phyloP scores from a whole-genome alignment of 163 green algal species.

The Smithsoniella earleae region DNA sequence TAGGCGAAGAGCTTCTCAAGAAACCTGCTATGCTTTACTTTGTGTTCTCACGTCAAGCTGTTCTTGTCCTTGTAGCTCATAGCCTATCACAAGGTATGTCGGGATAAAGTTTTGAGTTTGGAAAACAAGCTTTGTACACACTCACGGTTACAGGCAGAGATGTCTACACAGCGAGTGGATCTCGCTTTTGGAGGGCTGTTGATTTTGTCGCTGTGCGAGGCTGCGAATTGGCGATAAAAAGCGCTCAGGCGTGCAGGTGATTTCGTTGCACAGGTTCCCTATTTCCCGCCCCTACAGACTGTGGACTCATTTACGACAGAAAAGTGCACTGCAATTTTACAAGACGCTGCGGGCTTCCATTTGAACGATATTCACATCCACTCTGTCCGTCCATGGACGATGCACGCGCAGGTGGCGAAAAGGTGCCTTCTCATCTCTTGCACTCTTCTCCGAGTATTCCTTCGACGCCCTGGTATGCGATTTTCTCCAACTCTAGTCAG shows the following conservation, averaged over 20 bases:
- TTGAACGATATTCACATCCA: conserved; percentile 31
- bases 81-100: conserved; percentile 45
- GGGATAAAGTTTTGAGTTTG: too few species aligned
- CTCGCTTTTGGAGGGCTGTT: too few species aligned
- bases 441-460: too few species aligned
- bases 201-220: too few species aligned
- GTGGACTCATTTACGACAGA: conserved; percentile 49
- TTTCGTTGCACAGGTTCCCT: conserved; percentile 85
- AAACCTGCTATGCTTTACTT: conserved; percentile 91
- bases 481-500: too few species aligned
- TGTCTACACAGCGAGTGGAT: too few species aligned
- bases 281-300: conserved; percentile 73
- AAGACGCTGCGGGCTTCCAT: conserved; percentile 32
- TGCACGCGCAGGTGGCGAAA: conserved; percentile 74
- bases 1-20: conserved; percentile 34
- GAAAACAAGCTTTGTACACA: too few species aligned
- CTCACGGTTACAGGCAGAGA: too few species aligned
- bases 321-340: conserved; percentile 47
- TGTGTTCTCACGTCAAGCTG: conserved; percentile 66
- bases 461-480: too few species aligned
- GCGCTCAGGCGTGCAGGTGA: conserved; percentile 50
- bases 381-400: conserved; percentile 58
- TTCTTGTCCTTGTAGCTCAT: conserved; percentile 84
- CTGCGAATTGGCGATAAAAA: too few species aligned
- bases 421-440: conserved; percentile 40